phyloP scores from a whole-genome alignment of 305 asterid species.

The Nicotiana rustica region DNA sequence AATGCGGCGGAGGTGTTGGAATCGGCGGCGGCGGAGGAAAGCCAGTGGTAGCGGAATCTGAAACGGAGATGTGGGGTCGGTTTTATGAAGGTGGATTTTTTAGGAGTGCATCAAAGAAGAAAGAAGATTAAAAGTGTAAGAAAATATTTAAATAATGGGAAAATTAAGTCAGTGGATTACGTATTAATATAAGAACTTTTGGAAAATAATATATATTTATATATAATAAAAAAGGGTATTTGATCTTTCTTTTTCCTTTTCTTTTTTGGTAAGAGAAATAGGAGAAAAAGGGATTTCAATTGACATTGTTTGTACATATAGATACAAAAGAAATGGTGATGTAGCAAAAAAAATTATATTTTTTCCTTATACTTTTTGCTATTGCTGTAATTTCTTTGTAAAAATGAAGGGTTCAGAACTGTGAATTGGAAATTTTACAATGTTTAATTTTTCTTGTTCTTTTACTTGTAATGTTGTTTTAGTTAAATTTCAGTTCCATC shows the following conservation, averaged over 20 bases:
- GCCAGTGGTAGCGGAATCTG: slow-evolving; percentile 46
- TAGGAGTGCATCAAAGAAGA: slow-evolving; percentile 62
- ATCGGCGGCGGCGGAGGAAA: slow-evolving; percentile 30
- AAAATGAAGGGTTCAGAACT: neutral
- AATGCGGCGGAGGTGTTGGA: slow-evolving; percentile 43
- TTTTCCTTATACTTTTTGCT: neutral
- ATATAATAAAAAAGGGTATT: neutral
- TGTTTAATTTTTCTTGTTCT: neutral
- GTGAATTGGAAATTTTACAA: neutral
- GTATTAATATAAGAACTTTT: neutral
- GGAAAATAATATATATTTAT: neutral
- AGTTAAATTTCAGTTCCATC: no score
- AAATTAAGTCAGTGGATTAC: neutral
- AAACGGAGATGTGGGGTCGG: slow-evolving; percentile 61
- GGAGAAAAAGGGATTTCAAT: neutral
- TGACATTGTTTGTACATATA: neutral
- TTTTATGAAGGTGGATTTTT: slow-evolving; percentile 70
- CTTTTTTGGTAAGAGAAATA: neutral
- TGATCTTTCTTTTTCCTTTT: neutral
- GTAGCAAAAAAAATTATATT: neutral
- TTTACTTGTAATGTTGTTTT: no score
- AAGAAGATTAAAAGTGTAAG: slow-evolving; percentile 33
- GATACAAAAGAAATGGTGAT: neutral
- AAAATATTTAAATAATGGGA: neutral
- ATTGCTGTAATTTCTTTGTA: neutral